A percentile compares a stretch with the other conserved stretches of the same genome.
These are phyloP conservation scores for Picochlorum sp. DNA, from an alignment of 139 green algal genomes.

Conservation along the genomic window DNA sequence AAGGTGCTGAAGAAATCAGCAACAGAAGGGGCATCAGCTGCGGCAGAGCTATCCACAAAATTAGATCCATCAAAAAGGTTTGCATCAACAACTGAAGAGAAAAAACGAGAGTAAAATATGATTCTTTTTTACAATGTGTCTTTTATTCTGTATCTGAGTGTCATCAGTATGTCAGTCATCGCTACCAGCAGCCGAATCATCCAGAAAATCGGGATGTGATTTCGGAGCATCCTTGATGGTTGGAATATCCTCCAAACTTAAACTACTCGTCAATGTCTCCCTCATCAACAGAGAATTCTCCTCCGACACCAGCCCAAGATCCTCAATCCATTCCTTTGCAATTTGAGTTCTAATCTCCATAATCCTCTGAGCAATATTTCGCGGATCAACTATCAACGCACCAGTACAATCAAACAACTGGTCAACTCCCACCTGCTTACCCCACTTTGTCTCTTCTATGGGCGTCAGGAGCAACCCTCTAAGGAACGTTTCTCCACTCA, in stretches of 20 bases:
- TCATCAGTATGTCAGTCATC: constrained; percentile 9
- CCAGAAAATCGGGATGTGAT: not conserved
- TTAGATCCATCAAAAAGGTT: constrained; percentile 27
- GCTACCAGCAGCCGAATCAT: constrained; percentile 16
- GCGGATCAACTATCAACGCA: constrained; percentile 53
- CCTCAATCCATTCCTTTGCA: constrained; percentile 67
- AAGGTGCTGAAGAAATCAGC: constrained; percentile 11
- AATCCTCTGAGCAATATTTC: constrained; percentile 73
- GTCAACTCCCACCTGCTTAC: constrained; percentile 7
- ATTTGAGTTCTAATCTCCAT: constrained; percentile 72
- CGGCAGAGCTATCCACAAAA: constrained; percentile 7
- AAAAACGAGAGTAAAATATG: not conserved
- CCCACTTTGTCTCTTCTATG: constrained; percentile 41
- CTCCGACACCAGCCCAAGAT: constrained; percentile 48
- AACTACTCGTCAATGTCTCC: constrained; percentile 26
- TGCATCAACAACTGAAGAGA: not conserved
- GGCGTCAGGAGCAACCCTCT: constrained; percentile 60
- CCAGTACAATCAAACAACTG: constrained; percentile 7
- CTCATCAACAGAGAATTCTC: constrained; percentile 50
- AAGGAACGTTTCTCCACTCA: constrained; percentile 73
- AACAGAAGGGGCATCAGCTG: not conserved
- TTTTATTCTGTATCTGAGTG: constrained; percentile 6
- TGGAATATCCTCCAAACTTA: constrained; percentile 10
- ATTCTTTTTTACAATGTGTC: constrained; percentile 5
- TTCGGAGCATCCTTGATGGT: not conserved